Evolutionary conservation across 2,329 filamentous ascomycete species (phyloP), one percentile per base, ranked within the genome.

Genomic region (Fusarium xylarioides): DNA sequence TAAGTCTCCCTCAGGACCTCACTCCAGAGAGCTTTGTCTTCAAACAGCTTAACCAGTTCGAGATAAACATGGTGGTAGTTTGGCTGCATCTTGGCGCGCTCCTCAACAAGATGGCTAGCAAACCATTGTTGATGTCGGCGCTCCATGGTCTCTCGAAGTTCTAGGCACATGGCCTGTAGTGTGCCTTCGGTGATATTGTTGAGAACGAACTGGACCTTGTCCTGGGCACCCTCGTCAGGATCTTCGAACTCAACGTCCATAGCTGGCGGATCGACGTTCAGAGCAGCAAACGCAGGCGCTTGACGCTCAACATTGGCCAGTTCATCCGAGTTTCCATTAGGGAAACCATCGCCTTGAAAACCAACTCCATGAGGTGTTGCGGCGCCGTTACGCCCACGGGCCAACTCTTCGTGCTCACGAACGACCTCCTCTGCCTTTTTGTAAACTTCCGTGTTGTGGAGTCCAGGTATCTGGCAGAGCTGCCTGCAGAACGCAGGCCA

Each of bases 121-220:
- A 99, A 99, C 96, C 96, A 99, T 79, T 97, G 94, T 78, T 97
- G 93, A 80, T 98, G 92, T 74, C 91, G 91, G 59, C 92, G 90
- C 56, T 94, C 91, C 53, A 99, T 84, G 49, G 93, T 90, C 43
- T 94, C 91, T 55, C 90, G 91, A 42, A 99, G 88, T 74, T 98
- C 95, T 59, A 88, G 87, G 77, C 95, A 92, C 83, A 98, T 98
- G 44, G 92, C 88, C 58, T 93, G 91, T 23, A 99, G 86, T 49
- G 97, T 98, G 46, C 92, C 91, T 76, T 96, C 92, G 0, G 96
- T 98, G 58, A 99, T 91, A 76, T 99, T 99, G 86, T 99, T 99
- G 66, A 99, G 86, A 32, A 97, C 93, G 78, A 99, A 99, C 75
- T 97, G 91, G 43, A 99, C 95, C 81, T 94, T 97, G 81, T 97